Evolutionary conservation across 257 asterid species (phyloP).

Genomic region (Verbena officinalis): DNA sequence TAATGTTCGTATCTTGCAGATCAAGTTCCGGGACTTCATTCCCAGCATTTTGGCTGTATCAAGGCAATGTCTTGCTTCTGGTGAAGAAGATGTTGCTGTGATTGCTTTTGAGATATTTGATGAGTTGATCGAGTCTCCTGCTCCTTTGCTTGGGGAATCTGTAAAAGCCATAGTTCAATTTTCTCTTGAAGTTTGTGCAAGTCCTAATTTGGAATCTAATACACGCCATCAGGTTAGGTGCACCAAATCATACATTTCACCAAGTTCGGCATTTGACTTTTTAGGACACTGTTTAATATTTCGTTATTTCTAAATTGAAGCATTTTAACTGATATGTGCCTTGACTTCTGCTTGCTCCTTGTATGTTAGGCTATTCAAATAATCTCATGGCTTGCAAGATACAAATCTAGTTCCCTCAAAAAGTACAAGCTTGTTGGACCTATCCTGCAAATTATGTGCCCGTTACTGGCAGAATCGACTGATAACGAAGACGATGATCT

Average conservation of each 20-base stretch:
- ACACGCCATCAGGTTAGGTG: constrained; percentile 92
- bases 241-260: constrained; percentile 6
- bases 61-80: constrained; percentile 96
- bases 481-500: constrained; percentile 88
- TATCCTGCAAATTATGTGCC: constrained; percentile 94
- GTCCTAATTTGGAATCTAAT: constrained; percentile 72
- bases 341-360: constrained; percentile 24
- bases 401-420: constrained; percentile 83
- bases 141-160: constrained; percentile 98
- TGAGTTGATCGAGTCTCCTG: constrained; percentile 98
- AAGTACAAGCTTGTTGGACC: constrained; percentile 96
- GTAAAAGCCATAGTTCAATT: constrained; percentile 93
- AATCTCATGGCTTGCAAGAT: constrained; percentile 96
- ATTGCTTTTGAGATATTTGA: constrained; percentile 98
- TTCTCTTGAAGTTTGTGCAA: constrained; percentile 95
- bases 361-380: constrained; percentile 91
- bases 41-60: constrained; percentile 96
- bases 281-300: background rate
- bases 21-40: constrained; percentile 90
- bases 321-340: constrained; percentile 26
- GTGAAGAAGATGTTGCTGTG: constrained; percentile 95
- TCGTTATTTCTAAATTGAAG: background rate
- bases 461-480: constrained; percentile 87
- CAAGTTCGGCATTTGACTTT: constrained; percentile 13
- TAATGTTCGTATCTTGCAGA: constrained; percentile 45